These are phyloP conservation scores for Pleurotus pulmonarius DNA, from an alignment of 768 basidiomycete genomes.

Conservation along the genomic window DNA sequence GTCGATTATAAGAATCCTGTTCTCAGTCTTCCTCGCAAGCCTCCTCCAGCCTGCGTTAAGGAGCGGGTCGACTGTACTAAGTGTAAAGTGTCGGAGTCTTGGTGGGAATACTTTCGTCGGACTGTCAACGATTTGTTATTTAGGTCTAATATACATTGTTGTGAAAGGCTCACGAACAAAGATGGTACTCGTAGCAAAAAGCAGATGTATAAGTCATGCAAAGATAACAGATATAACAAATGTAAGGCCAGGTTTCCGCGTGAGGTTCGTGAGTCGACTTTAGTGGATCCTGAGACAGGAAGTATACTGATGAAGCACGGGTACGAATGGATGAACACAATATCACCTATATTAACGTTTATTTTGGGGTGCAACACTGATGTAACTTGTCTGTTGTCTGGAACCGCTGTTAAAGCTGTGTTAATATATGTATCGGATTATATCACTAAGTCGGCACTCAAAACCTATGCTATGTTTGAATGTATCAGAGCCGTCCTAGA, in stretches of 20 bases:
- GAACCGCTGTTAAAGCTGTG: slow-evolving; percentile 29
- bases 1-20: slow-evolving; percentile 19
- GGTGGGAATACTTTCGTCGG: slow-evolving; percentile 13
- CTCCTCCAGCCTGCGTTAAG: slow-evolving; percentile 5
- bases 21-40: slow-evolving; percentile 19
- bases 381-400: slow-evolving; percentile 25
- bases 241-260: slow-evolving; percentile 27
- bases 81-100: slow-evolving; percentile 14
- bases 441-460: slow-evolving; percentile 23
- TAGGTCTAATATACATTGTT: slow-evolving; percentile 25
- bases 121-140: slow-evolving; percentile 24
- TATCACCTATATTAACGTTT: slow-evolving; percentile 20
- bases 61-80: slow-evolving; percentile 12
- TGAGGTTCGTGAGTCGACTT: slow-evolving; percentile 2
- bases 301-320: slow-evolving; percentile 19
- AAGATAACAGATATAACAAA: not conserved
- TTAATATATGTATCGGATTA: slow-evolving; percentile 30
- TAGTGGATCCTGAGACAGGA: slow-evolving; percentile 20
- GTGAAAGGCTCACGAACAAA: slow-evolving; percentile 12
- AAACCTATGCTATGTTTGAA: slow-evolving; percentile 24
- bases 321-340: slow-evolving; percentile 27
- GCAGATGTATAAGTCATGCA: not conserved
- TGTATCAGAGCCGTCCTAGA: slow-evolving; percentile 11
- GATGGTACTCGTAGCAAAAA: too few species aligned
- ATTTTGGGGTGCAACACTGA: slow-evolving; percentile 29